These are phyloP conservation scores for Xylaria castorea DNA, from an alignment of 495 filamentous ascomycete species.

Conservation along the genomic window DNA sequence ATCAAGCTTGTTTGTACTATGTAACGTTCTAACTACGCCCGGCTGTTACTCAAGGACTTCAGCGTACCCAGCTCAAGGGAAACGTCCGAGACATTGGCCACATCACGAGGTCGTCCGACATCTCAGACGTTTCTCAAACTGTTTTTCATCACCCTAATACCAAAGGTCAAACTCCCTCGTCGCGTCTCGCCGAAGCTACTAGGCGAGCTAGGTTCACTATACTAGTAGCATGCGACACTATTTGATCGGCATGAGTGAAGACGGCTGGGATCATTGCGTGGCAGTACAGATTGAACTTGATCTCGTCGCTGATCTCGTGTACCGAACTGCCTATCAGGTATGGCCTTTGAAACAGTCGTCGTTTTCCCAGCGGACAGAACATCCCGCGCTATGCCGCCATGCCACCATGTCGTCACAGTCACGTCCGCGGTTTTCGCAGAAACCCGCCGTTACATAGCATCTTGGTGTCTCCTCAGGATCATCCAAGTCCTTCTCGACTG, in stretches of 20 bases:
- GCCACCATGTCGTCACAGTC: conserved; percentile 20
- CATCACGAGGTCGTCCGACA: conserved; percentile 26
- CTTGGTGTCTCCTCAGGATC: neutral
- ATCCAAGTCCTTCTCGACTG: conserved; percentile 1
- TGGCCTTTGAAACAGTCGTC: conserved; percentile 6
- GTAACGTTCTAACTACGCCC: too few species aligned
- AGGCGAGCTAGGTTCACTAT: neutral
- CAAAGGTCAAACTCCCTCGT: conserved; percentile 20
- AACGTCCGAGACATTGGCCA: conserved; percentile 25
- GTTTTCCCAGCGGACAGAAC: conserved; percentile 12
- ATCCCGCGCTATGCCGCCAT: conserved; percentile 22
- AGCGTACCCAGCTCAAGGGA: conserved; percentile 16
- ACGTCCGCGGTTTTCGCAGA: conserved; percentile 5
- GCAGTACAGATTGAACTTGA: conserved; percentile 18
- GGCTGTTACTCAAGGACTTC: neutral
- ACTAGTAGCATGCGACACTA: neutral
- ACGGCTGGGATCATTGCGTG: conserved; percentile 13
- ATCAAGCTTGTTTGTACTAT: neutral
- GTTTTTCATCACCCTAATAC: conserved; percentile 14
- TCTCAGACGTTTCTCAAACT: conserved; percentile 28
- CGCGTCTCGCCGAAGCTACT: conserved; percentile 24
- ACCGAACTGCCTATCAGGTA: neutral
- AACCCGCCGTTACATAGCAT: conserved; percentile 21
- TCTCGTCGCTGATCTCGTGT: conserved; percentile 18
- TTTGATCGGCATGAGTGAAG: conserved; percentile 21